Evolutionary conservation across 257 asterid genomes (phyloP), one percentile per base, ranked within the genome.

Genomic region (Fraxinus pennsylvanica): DNA sequence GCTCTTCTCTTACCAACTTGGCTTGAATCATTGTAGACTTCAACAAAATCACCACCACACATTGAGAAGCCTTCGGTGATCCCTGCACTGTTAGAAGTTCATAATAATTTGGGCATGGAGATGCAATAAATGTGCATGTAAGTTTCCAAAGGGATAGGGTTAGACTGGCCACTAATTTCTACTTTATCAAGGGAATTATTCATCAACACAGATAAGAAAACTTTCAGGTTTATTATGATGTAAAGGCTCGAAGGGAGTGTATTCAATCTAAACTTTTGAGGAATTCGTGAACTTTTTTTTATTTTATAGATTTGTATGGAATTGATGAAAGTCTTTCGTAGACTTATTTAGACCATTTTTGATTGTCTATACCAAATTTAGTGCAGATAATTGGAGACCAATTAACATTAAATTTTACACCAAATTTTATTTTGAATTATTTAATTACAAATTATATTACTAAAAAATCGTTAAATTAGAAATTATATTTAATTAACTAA

Each of bases 11-110:
- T 86, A 93, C 99, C 99, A 84, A 80, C 84, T 88, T 95, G 98
- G 90, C 89, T 89, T 77, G 94, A 91, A 89, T 93, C 97, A 84
- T 83, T 87, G 84, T 95, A 95, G 75, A 95, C 97, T 85, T 95
- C 99, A 68, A 92, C 94, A 83, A 95, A 95, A 88, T 95, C 98
- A 82, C 99, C 99, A 71, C 98, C 98, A 52, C 99, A 95, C 98
- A 95, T 93, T 47, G 99, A 93, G 88, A 95, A 95, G 69, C 98
- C 98, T 81, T 93, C 97, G 78, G 97, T 89, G 81, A 89, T 91
- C 88, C 99, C 99, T 90, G 97, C 96, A 91, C 99, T 95, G 97
- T 86, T 86, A 38, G 78, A 75, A 52, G 84, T 73, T 36, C 74
- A 73, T 65, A 14, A 71, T 15, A 75, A 32, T 79, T 47, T 33